Conservation (phyloP, 805 yeast genomes). For the Starmerella sirachaensis region DNA sequence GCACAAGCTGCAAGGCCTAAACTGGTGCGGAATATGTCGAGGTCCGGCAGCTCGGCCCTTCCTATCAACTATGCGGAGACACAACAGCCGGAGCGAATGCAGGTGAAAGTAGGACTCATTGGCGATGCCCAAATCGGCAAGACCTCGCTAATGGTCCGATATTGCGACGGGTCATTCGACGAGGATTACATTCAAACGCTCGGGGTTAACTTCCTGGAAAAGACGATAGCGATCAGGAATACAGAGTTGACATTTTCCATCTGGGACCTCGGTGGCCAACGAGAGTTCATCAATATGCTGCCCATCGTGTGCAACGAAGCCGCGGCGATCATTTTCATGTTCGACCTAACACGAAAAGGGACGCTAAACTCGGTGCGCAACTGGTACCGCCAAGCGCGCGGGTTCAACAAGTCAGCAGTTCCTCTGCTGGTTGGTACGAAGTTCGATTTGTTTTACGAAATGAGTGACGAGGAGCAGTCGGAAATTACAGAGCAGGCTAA, state of each 20-base stretch:
- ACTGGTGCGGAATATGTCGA: slow-evolving; percentile 3
- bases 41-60: slow-evolving; percentile 6
- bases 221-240: slow-evolving; percentile 67
- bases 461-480: slow-evolving; percentile 67
- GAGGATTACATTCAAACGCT: slow-evolving; percentile 86
- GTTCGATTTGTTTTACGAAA: slow-evolving; percentile 72
- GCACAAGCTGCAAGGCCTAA: no score
- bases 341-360: slow-evolving; percentile 75
- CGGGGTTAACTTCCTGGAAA: slow-evolving; percentile 93
- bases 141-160: slow-evolving; percentile 91
- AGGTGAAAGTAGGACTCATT: slow-evolving; percentile 73
- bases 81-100: slow-evolving; percentile 25
- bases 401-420: slow-evolving; percentile 79
- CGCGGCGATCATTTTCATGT: slow-evolving; percentile 79
- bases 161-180: slow-evolving; percentile 89
- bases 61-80: slow-evolving; percentile 19
- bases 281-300: slow-evolving; percentile 89
- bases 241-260: slow-evolving; percentile 83
- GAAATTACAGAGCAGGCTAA: slow-evolving; percentile 74
- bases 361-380: slow-evolving; percentile 81
- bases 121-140: slow-evolving; percentile 97
- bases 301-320: slow-evolving; percentile 88
- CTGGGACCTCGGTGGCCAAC: slow-evolving; percentile 95
- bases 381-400: slow-evolving; percentile 88
- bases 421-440: slow-evolving; percentile 90